Conservation (phyloP, 352 stramenopile species). For the Pythium dissotocum region DNA sequence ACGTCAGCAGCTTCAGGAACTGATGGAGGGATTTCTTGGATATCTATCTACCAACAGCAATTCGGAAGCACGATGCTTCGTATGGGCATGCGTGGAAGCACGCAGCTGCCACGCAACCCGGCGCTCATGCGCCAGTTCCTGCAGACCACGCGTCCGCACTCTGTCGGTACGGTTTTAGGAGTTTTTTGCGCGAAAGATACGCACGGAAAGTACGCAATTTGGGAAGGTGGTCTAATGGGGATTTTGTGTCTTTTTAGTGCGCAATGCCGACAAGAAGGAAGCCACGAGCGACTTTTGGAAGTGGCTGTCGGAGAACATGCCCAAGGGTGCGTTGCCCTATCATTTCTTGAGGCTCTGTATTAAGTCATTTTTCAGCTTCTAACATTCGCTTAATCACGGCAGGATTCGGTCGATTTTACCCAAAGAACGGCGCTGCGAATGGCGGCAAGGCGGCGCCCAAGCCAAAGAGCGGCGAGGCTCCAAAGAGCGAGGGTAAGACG, state of each 20-base stretch:
- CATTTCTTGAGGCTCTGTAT: neutral
- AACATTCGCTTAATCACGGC: neutral
- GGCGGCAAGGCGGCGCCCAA: conserved; percentile 58
- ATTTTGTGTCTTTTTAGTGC: conserved; percentile 35
- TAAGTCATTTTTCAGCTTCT: conserved; percentile 2
- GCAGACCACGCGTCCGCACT: conserved; percentile 54
- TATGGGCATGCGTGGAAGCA: conserved; percentile 41
- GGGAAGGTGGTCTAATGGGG: conserved; percentile 8
- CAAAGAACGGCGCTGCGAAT: conserved; percentile 57
- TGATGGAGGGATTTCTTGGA: conserved; percentile 1
- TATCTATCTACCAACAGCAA: conserved; percentile 43
- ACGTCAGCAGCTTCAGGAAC: neutral
- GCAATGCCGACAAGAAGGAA: conserved; percentile 41
- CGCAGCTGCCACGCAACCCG: conserved; percentile 39
- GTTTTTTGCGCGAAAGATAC: neutral
- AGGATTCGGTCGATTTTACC: conserved; percentile 86
- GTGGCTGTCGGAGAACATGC: conserved; percentile 83
- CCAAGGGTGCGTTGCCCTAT: conserved; percentile 39
- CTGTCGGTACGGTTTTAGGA: conserved; percentile 43
- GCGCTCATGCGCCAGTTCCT: conserved; percentile 46
- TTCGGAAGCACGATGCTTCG: conserved; percentile 57
- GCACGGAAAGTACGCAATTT: neutral
- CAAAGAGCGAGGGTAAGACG: conserved; percentile 56
- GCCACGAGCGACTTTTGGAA: conserved; percentile 64
- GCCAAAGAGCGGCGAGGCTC: conserved; percentile 49